Conservation (phyloP, 331 rosid species). For the Dryas integrifolia region DNA sequence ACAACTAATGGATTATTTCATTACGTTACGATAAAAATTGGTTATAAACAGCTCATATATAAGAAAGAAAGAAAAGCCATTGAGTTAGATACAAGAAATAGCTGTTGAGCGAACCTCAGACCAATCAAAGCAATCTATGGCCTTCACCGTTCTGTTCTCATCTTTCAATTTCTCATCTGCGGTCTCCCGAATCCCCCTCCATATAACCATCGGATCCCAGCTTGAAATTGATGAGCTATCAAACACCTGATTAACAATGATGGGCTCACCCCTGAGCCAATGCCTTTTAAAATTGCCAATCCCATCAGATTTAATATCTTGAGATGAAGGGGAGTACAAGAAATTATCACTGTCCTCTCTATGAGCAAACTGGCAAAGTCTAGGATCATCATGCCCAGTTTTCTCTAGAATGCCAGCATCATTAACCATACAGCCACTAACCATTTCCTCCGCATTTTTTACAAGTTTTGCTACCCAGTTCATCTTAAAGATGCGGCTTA, state of each 20-base stretch:
- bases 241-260: conserved; percentile 76
- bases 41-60: conserved; percentile 22
- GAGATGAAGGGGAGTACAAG: conserved; percentile 66
- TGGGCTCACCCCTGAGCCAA: conserved; percentile 82
- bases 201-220: conserved; percentile 86
- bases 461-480: conserved; percentile 98
- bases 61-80: conserved; percentile 20
- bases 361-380: conserved; percentile 51
- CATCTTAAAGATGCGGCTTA: conserved; percentile 94
- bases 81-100: background rate
- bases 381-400: conserved; percentile 37
- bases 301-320: conserved; percentile 67
- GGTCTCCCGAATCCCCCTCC: conserved; percentile 79
- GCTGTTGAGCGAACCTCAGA: conserved; percentile 65
- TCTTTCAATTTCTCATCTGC: conserved; percentile 70
- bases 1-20: conserved; percentile 18
- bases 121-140: conserved; percentile 70
- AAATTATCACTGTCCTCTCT: conserved; percentile 59
- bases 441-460: conserved; percentile 98
- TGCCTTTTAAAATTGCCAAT: conserved; percentile 72
- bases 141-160: conserved; percentile 70
- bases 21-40: conserved; percentile 9
- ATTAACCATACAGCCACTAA: conserved; percentile 69
- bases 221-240: conserved; percentile 65
- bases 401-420: conserved; percentile 36